Percentiles rank a stretch among this genome's conserved stretches.
Evolutionary conservation across 192 early-diverging fungal genomes (phyloP).

Genomic region (Diversispora eburnea): DNA sequence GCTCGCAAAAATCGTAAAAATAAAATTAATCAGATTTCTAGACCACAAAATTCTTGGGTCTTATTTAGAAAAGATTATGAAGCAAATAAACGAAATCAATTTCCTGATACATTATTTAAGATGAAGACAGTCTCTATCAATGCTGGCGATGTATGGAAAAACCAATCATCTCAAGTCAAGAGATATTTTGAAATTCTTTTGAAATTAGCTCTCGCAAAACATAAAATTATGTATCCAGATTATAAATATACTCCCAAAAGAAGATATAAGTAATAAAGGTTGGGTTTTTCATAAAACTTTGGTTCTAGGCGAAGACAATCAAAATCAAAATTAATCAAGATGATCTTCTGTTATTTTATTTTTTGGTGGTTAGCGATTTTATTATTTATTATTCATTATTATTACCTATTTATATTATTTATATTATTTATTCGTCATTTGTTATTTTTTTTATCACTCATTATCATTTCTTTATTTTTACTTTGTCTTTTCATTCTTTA

Average conservation of each 20-base stretch:
- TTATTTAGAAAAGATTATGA: slow-evolving; percentile 28
- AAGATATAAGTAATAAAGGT: not conserved
- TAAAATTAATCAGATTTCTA: not conserved
- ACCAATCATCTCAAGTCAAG: slow-evolving; percentile 12
- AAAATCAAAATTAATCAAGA: too few relatives aligned
- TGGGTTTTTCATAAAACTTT: not conserved
- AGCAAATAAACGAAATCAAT: not conserved
- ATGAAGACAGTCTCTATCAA: slow-evolving; percentile 9
- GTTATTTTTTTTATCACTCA: too few relatives aligned
- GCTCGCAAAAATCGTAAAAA: slow-evolving; percentile 1
- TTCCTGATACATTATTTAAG: not conserved
- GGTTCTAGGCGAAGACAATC: too few relatives aligned
- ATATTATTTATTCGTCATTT: too few relatives aligned
- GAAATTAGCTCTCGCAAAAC: slow-evolving; percentile 7
- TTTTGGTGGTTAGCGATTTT: too few relatives aligned
- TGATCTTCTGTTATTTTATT: too few relatives aligned
- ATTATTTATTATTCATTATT: too few relatives aligned
- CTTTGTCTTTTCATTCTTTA: too few relatives aligned
- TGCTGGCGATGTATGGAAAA: slow-evolving; percentile 12
- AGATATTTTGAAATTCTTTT: slow-evolving; percentile 17
- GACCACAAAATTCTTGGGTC: slow-evolving; percentile 28
- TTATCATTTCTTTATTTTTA: too few relatives aligned
- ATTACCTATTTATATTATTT: too few relatives aligned
- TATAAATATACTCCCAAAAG: slow-evolving; percentile 23
- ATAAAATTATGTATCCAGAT: slow-evolving; percentile 15